Percentiles rank a stretch among this genome's conserved stretches.
These are phyloP conservation scores for Anastatica hierochuntica DNA, from an alignment of 345 rosid species.

Conservation along the genomic window DNA sequence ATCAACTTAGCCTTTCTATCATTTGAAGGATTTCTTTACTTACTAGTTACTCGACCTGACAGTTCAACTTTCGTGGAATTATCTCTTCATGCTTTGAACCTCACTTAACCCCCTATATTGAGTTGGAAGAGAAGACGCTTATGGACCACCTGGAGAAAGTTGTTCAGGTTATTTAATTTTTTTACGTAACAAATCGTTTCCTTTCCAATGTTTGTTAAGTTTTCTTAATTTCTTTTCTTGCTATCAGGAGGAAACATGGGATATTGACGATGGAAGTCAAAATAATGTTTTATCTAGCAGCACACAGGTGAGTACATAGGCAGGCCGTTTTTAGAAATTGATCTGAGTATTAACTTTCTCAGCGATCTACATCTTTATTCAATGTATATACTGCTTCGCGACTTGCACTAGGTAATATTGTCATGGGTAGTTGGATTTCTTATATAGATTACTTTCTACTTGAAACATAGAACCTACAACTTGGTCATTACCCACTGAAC, in stretches of 20 bases:
- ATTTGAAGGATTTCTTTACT: slow-evolving; percentile 5
- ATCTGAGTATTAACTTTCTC: slow-evolving; percentile 7
- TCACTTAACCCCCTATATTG: slow-evolving; percentile 71
- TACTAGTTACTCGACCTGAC: slow-evolving; percentile 25
- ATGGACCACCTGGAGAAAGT: slow-evolving; percentile 96
- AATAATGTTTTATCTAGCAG: slow-evolving; percentile 90
- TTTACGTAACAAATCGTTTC: background rate
- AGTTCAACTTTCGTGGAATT: slow-evolving; percentile 98
- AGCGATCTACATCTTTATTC: slow-evolving; percentile 4
- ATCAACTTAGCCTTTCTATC: slow-evolving; percentile 5
- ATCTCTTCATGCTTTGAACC: slow-evolving; percentile 98
- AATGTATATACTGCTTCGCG: background rate
- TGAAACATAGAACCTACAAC: slow-evolving; percentile 3
- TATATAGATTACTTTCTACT: background rate
- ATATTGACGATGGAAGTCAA: slow-evolving; percentile 90
- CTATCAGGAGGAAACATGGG: slow-evolving; percentile 94
- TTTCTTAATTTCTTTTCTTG: slow-evolving; percentile 2
- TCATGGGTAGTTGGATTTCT: slow-evolving; percentile 3
- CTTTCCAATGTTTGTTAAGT: slow-evolving; percentile 20
- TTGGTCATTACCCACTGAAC: background rate
- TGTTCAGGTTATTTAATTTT: slow-evolving; percentile 57
- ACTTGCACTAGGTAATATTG: slow-evolving; percentile 2
- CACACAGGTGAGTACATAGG: slow-evolving; percentile 59
- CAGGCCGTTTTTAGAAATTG: background rate
- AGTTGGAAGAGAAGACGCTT: slow-evolving; percentile 92